Base-by-base conservation (phyloP, 805 yeast genomes). In the Komagataella pseudopastoris region DNA sequence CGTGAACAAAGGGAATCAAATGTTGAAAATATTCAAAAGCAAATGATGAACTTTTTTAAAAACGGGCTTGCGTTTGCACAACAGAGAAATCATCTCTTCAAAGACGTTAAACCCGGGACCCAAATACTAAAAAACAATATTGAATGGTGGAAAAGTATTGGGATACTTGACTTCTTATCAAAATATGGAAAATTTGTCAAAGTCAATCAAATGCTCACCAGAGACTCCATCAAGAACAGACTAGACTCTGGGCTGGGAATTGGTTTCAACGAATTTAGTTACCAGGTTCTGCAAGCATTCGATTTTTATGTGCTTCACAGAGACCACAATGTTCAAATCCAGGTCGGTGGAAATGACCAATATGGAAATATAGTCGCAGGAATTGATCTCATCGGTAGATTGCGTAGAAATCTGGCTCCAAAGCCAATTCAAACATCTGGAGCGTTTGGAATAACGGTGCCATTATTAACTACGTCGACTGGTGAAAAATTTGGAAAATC, bases 321-420 rank as follows among this genome's bases (percentile, higher is more conserved):
- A 44, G 63, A 76, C 14, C 66, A 77, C 44, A 65, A 71, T 3
- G 90, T 90, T 46, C 71, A 74, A 46, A 66, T 89, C 12, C 98
- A 93, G 68, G 81, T 86, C 43, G 99, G 99, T 22, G 99, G 99
- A 5, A 89, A 86, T 62, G 99, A 93, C 63, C 99, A 93, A 66
- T 93, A 96, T 89, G 99, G 99, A 1, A 93, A 93, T 60, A 93
- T 93, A 53, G 88, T 95, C 1, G 97, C 98, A 0, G 99, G 99
- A 0, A 77, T 87, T 45, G 99, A 93, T 60, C 72, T 93, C 53
- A 88, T 90, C 45, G 72, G 83, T 1, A 70, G 96, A 55, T 63
- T 86, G 51, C 62, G 56, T 45, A 36, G 24, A 12, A 49, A 14
- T 10, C 47, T 51, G 7, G 17, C 43, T 18, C 49, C 47, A 2